phyloP scores from a whole-genome alignment of 2,329 filamentous ascomycete species.

The Trichophyton benhamiae region DNA sequence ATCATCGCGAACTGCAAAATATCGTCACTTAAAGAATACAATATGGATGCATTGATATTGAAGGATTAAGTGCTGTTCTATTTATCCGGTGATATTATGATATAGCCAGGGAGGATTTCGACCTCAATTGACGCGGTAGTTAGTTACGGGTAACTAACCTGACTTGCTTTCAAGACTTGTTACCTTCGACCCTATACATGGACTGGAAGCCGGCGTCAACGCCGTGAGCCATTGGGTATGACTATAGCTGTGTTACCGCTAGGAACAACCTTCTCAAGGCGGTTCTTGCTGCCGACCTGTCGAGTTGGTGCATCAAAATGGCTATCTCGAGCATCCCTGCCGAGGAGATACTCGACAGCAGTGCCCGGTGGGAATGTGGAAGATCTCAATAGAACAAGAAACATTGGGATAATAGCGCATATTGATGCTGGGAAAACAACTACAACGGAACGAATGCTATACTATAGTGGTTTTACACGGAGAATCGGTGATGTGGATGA shows the following conservation, averaged over 20 bases:
- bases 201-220: neutral
- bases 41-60: neutral
- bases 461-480: slow-evolving; percentile 80
- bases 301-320: neutral
- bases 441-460: slow-evolving; percentile 97
- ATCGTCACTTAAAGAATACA: neutral
- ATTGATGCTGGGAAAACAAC: slow-evolving; percentile 99
- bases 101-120: neutral
- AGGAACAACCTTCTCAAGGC: slow-evolving; percentile 12
- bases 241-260: slow-evolving; percentile 4
- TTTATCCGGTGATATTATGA: neutral
- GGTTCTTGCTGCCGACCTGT: slow-evolving; percentile 2
- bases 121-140: too few species aligned
- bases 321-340: neutral
- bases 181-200: neutral
- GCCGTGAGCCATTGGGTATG: neutral
- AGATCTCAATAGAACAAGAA: slow-evolving; percentile 56
- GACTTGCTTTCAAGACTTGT: neutral
- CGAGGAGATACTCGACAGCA: slow-evolving; percentile 21
- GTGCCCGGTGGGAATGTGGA: slow-evolving; percentile 13
- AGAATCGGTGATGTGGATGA: slow-evolving; percentile 91
- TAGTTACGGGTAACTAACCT: neutral
- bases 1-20: neutral
- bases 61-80: neutral
- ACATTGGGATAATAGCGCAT: slow-evolving; percentile 97